These are phyloP conservation scores for Aspergillus panamensis DNA, from an alignment of 495 filamentous ascomycete species.

Conservation along the genomic window DNA sequence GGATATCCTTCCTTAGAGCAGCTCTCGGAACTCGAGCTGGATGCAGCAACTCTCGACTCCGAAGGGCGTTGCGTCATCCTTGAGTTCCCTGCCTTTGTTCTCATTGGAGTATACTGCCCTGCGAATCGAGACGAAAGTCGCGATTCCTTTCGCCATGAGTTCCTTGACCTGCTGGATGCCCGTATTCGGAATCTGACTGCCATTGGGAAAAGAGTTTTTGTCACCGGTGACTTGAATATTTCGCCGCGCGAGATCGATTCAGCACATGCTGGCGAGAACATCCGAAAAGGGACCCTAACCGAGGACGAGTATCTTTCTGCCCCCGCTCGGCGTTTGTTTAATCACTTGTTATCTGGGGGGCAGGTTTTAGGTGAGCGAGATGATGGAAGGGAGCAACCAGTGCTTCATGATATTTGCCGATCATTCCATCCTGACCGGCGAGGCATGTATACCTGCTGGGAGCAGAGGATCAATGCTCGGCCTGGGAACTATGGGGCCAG, in stretches of 20 bases:
- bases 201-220: constrained; percentile 74
- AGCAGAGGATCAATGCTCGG: constrained; percentile 77
- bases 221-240: constrained; percentile 91
- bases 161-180: constrained; percentile 73
- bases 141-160: constrained; percentile 76
- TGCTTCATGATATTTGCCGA: constrained; percentile 83
- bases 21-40: constrained; percentile 55
- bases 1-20: constrained; percentile 76
- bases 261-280: constrained; percentile 62
- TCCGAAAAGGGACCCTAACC: constrained; percentile 65
- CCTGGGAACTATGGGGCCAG: constrained; percentile 88
- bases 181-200: constrained; percentile 80
- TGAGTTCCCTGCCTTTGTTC: constrained; percentile 92
- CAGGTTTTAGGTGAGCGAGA: constrained; percentile 68
- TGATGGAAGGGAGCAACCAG: constrained; percentile 65
- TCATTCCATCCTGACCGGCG: constrained; percentile 71
- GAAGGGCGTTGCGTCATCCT: constrained; percentile 92
- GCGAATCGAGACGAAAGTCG: constrained; percentile 83
- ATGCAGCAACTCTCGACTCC: constrained; percentile 73
- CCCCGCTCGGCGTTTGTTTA: constrained; percentile 77
- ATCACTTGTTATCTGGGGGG: constrained; percentile 74
- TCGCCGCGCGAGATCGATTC: constrained; percentile 69
- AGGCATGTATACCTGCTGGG: constrained; percentile 98
- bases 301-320: constrained; percentile 67
- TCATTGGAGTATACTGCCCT: constrained; percentile 87